Conservation (phyloP, 2,329 filamentous ascomycete genomes). For the Podosphaera fusca region DNA sequence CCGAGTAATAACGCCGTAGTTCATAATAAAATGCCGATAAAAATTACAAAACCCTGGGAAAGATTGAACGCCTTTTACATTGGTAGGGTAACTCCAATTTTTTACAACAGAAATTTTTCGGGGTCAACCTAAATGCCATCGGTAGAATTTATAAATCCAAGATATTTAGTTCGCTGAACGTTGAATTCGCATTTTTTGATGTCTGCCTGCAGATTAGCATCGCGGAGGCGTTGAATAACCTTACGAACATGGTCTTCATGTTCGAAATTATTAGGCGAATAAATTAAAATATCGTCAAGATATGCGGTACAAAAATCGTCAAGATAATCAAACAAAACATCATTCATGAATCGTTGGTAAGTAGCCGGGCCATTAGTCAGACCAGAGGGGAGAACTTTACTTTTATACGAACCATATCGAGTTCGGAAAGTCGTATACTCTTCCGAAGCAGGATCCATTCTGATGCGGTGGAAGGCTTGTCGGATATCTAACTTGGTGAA, state of each 20-base stretch:
- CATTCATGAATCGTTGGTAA: not conserved
- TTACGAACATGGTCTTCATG: not conserved
- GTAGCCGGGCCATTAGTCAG: not conserved
- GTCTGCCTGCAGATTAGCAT: not conserved
- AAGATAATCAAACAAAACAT: too few relatives aligned
- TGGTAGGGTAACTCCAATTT: not conserved
- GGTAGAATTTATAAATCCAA: not conserved
- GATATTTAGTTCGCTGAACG: not conserved
- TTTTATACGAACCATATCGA: not conserved
- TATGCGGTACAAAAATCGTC: too few relatives aligned
- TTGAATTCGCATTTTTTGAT: not conserved
- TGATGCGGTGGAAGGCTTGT: not conserved
- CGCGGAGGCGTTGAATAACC: not conserved
- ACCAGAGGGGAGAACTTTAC: constrained; percentile 1
- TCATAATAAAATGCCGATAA: not conserved
- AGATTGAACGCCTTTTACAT: not conserved
- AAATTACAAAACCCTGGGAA: not conserved
- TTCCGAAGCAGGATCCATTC: not conserved
- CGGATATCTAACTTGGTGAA: constrained; percentile 1
- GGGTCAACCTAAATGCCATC: not conserved
- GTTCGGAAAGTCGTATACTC: not conserved
- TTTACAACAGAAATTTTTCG: not conserved
- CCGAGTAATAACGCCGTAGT: not conserved
- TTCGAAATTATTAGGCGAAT: too few relatives aligned
- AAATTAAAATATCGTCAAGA: too few relatives aligned